phyloP scores from a whole-genome alignment of 441 rosid genomes.

The Viola pubescens region DNA sequence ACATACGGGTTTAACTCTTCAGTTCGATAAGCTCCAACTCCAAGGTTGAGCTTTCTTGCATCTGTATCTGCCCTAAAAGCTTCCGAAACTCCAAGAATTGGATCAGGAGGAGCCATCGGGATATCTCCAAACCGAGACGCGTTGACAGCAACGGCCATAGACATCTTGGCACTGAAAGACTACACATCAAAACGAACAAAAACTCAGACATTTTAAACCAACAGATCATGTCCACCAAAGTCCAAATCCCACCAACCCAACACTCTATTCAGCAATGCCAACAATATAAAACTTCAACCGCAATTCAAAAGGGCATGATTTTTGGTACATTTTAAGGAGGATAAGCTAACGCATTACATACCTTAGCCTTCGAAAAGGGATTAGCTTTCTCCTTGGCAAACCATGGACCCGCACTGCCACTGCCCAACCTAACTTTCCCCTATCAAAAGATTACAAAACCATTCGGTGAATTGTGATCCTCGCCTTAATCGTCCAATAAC shows the following conservation, averaged over 20 bases:
- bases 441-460: conserved; percentile 17
- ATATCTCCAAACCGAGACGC: conserved; percentile 79
- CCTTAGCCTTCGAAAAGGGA: conserved; percentile 45
- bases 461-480: conserved; percentile 1
- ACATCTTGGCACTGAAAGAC: conserved; percentile 42
- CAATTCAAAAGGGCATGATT: background rate
- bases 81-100: conserved; percentile 95
- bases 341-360: conserved; percentile 9
- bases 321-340: too few relatives aligned
- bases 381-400: conserved; percentile 26
- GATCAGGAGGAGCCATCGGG: conserved; percentile 96
- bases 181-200: conserved; percentile 24
- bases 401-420: conserved; percentile 21
- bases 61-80: conserved; percentile 80
- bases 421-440: conserved; percentile 58
- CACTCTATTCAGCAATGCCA: background rate
- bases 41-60: conserved; percentile 89
- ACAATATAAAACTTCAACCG: background rate
- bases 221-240: background rate
- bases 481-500: conserved; percentile 4
- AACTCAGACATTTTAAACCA: background rate
- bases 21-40: conserved; percentile 92
- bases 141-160: conserved; percentile 55
- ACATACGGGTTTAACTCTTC: conserved; percentile 96
- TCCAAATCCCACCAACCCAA: background rate